A percentile compares a stretch with the other conserved stretches of the same genome.
Evolutionary conservation across 345 rosid genomes (phyloP).

Genomic region (Brassica cretica): DNA sequence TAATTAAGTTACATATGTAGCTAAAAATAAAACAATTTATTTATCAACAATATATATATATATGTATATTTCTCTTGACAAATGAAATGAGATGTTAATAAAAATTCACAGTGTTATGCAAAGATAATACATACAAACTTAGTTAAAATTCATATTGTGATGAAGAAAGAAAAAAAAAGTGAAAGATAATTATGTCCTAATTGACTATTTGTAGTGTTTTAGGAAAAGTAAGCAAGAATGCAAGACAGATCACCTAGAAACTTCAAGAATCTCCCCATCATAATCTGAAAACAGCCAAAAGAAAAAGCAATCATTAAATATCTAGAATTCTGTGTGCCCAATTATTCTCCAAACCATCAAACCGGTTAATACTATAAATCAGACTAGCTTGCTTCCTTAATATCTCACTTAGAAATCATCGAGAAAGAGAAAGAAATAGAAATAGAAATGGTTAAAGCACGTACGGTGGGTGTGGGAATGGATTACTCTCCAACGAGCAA

Average conservation of each 20-base stretch:
- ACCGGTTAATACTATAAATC: slow-evolving; percentile 13
- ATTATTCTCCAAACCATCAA: slow-evolving; percentile 31
- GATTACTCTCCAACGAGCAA: slow-evolving; percentile 41
- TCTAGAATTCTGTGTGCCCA: slow-evolving; percentile 28
- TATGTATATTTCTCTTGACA: not conserved
- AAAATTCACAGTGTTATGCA: not conserved
- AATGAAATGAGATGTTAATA: not conserved
- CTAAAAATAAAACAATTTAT: not conserved
- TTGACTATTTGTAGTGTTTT: not conserved
- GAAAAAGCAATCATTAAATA: slow-evolving; percentile 24
- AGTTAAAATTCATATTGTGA: not conserved
- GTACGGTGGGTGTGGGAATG: slow-evolving; percentile 40
- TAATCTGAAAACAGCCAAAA: slow-evolving; percentile 4
- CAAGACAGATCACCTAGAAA: slow-evolving; percentile 23
- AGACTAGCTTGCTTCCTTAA: not conserved
- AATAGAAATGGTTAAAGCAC: slow-evolving; percentile 36
- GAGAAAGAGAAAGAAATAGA: not conserved
- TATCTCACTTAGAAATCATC: slow-evolving; percentile 10
- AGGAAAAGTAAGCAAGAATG: slow-evolving; percentile 1
- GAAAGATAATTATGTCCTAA: not conserved
- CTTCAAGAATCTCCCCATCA: slow-evolving; percentile 34
- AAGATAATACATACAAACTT: not conserved
- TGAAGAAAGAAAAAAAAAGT: not conserved
- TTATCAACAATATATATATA: not conserved
- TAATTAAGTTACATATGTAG: not conserved